Percentiles rank a stretch among this genome's conserved stretches.
Evolutionary conservation across 257 asterid genomes (phyloP).

Genomic region (Mitragyna speciosa): DNA sequence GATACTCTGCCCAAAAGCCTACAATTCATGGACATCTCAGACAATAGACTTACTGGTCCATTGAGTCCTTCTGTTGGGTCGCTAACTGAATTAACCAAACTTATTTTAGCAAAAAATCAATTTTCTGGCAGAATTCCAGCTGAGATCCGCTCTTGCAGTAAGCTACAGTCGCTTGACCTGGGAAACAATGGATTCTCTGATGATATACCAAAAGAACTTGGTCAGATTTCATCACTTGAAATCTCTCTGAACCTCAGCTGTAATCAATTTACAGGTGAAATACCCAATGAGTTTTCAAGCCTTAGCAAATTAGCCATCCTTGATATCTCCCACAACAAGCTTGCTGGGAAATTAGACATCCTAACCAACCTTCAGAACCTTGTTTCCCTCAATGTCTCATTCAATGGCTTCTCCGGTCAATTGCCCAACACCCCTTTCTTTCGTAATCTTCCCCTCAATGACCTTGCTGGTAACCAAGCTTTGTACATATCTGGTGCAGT

Average conservation of each 20-base stretch:
- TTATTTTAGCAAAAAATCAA: conserved; percentile 66
- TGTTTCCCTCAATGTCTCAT: conserved; percentile 80
- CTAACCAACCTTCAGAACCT: conserved; percentile 78
- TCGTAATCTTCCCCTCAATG: conserved; percentile 63
- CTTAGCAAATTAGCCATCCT: conserved; percentile 68
- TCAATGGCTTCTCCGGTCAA: conserved; percentile 75
- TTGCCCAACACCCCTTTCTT: conserved; percentile 81
- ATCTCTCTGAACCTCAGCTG: conserved; percentile 88
- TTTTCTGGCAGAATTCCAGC: conserved; percentile 73
- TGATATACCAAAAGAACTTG: conserved; percentile 64
- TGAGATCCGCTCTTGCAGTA: conserved; percentile 63
- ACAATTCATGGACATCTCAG: conserved; percentile 80
- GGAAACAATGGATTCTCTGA: conserved; percentile 77
- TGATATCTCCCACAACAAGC: conserved; percentile 85
- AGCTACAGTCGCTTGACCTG: conserved; percentile 78
- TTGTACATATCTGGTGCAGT: conserved; percentile 59
- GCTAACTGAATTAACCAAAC: conserved; percentile 65
- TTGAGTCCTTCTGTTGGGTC: conserved; percentile 54
- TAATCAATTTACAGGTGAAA: conserved; percentile 68
- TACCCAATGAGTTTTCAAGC: conserved; percentile 70
- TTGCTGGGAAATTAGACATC: conserved; percentile 62
- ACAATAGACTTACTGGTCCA: conserved; percentile 62
- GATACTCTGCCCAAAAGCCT: conserved; percentile 61
- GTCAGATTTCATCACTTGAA: conserved; percentile 76
- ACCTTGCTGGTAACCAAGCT: conserved; percentile 66